Conservation (phyloP, 345 rosid genomes). For the Brassica nigra region DNA sequence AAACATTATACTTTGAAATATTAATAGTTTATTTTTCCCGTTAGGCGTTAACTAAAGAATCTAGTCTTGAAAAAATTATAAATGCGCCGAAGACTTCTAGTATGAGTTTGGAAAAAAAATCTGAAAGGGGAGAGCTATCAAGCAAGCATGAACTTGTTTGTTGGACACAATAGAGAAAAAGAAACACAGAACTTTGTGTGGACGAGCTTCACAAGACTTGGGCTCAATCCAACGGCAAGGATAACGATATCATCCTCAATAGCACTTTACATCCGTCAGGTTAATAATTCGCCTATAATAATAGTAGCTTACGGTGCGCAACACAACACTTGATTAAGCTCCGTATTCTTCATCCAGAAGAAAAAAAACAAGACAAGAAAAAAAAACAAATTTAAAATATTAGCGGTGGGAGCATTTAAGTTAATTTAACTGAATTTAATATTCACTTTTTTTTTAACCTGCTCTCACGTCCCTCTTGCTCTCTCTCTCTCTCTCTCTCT, state of each 20-base stretch:
- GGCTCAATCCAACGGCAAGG: slow-evolving; percentile 8
- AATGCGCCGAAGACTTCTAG: not conserved
- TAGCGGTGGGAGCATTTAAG: slow-evolving; percentile 30
- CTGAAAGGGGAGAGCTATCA: slow-evolving; percentile 3
- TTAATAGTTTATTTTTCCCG: too few relatives aligned
- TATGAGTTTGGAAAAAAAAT: not conserved
- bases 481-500: not conserved
- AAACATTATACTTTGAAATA: not conserved
- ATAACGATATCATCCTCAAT: not conserved
- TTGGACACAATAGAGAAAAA: not conserved
- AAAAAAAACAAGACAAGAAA: not conserved
- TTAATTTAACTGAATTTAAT: slow-evolving; percentile 18
- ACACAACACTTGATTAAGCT: slow-evolving; percentile 19
- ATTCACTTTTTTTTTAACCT: slow-evolving; percentile 36
- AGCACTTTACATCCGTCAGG: slow-evolving; percentile 21
- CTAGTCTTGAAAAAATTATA: not conserved
- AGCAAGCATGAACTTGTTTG: not conserved
- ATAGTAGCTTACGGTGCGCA: slow-evolving; percentile 8
- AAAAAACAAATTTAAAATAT: not conserved
- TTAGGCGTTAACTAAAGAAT: not conserved
- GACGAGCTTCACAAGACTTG: slow-evolving; percentile 3
- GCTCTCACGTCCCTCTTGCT: slow-evolving; percentile 40
- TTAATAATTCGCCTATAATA: not conserved
- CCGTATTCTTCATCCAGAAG: slow-evolving; percentile 22
- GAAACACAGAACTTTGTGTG: not conserved